Conservation (phyloP, 1,284 basidiomycete species). For the Rhodotorula sp. region DNA sequence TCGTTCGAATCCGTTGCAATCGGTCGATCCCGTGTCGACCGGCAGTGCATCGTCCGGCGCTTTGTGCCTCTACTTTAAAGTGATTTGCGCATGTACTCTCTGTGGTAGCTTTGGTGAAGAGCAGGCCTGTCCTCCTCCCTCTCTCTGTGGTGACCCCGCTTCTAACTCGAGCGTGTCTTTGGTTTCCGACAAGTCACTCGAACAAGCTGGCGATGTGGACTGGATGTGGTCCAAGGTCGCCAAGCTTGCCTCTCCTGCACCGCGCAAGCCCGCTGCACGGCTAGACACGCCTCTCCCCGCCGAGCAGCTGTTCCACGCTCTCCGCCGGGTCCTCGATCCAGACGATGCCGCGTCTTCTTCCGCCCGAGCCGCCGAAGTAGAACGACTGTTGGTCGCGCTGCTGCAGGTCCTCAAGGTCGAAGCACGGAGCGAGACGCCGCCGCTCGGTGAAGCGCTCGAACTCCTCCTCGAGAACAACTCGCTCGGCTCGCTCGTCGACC, state of each 20-base stretch:
- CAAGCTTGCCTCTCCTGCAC: constrained; percentile 25
- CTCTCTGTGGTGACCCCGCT: too few species aligned
- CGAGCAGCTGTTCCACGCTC: constrained; percentile 1
- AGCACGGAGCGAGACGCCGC: not conserved
- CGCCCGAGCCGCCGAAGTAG: not conserved
- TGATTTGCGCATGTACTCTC: too few species aligned
- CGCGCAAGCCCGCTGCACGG: constrained; percentile 16
- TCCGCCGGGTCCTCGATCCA: constrained; percentile 2
- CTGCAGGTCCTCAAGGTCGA: not conserved
- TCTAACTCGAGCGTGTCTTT: too few species aligned
- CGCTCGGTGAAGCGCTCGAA: constrained; percentile 74
- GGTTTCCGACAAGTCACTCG: too few species aligned
- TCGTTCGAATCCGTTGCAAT: not conserved
- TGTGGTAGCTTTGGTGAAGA: too few species aligned
- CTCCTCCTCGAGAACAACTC: constrained; percentile 88
- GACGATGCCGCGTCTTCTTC: not conserved
- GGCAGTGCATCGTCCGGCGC: not conserved
- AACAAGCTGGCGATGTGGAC: too few species aligned
- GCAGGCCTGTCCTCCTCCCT: too few species aligned
- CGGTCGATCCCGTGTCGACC: not conserved
- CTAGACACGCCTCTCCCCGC: not conserved
- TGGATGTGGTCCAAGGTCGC: constrained; percentile 30
- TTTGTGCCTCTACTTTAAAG: too few species aligned
- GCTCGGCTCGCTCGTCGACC: constrained; percentile 74
- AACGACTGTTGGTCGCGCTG: constrained; percentile 15